These are phyloP conservation scores for Sclerotinia minor DNA, from an alignment of 2,329 filamentous ascomycete species.

Conservation along the genomic window DNA sequence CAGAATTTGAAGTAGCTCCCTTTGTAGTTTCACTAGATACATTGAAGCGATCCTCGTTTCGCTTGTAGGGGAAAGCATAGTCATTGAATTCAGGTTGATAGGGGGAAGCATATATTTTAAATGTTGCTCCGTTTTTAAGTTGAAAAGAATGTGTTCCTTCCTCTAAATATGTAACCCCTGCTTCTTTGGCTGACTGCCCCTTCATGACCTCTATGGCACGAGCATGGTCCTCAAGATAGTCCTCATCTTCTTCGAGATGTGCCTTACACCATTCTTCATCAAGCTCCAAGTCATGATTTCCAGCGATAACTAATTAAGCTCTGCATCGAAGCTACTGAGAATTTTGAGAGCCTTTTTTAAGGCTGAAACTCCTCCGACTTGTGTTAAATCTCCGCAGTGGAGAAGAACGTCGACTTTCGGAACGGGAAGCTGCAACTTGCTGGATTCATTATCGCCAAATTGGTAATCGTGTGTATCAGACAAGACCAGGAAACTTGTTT, in stretches of 20 bases:
- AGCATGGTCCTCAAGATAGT: slow-evolving; percentile 26
- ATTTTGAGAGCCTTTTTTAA: neutral
- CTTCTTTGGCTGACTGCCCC: slow-evolving; percentile 32
- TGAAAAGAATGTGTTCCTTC: slow-evolving; percentile 41
- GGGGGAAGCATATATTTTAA: slow-evolving; percentile 41
- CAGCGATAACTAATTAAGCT: slow-evolving; percentile 61
- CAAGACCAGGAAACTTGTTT: no score
- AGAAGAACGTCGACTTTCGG: no score
- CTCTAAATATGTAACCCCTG: slow-evolving; percentile 40
- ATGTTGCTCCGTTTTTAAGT: slow-evolving; percentile 37
- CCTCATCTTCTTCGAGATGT: slow-evolving; percentile 23
- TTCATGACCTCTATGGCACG: slow-evolving; percentile 34
- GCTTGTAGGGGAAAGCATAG: slow-evolving; percentile 40
- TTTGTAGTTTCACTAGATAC: slow-evolving; percentile 23
- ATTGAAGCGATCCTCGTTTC: slow-evolving; percentile 38
- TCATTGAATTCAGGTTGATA: slow-evolving; percentile 40
- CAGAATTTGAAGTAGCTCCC: slow-evolving; percentile 29
- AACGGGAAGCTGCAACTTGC: no score
- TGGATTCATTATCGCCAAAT: no score
- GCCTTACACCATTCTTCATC: slow-evolving; percentile 51
- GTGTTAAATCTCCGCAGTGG: no score
- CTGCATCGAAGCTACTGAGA: slow-evolving; percentile 46
- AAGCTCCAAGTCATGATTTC: slow-evolving; percentile 61
- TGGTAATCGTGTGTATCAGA: no score
- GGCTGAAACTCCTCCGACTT: no score